Conservation (phyloP, 345 rosid species). For the Linum usitatissimum region DNA sequence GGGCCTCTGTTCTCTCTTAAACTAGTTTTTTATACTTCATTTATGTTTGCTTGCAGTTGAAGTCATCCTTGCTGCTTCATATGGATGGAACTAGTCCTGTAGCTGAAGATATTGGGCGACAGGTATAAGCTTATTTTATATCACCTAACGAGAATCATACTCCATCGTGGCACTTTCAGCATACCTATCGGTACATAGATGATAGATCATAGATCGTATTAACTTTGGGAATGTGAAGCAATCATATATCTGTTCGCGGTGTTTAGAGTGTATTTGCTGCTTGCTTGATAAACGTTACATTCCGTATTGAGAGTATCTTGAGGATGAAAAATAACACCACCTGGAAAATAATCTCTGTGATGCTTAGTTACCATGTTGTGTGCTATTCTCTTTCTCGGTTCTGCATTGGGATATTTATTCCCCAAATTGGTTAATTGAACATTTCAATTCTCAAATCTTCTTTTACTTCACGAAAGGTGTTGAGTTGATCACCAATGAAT, state of each 20-base stretch:
- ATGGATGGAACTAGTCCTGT: slow-evolving; percentile 90
- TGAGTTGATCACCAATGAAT: neutral
- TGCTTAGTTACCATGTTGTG: too few relatives aligned
- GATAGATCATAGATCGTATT: neutral
- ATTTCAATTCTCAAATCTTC: too few relatives aligned
- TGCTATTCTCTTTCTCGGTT: too few relatives aligned
- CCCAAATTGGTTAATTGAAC: too few relatives aligned
- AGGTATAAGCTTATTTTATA: slow-evolving; percentile 36
- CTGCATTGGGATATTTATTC: too few relatives aligned
- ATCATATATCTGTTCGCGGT: too few relatives aligned
- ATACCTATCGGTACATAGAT: neutral
- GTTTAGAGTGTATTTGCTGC: too few relatives aligned
- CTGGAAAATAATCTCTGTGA: too few relatives aligned
- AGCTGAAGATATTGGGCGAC: slow-evolving; percentile 97
- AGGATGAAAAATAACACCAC: too few relatives aligned
- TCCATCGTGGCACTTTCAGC: neutral
- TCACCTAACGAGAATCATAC: neutral
- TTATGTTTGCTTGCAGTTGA: slow-evolving; percentile 44
- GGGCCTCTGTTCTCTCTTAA: neutral
- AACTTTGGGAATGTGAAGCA: neutral
- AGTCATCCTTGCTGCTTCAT: slow-evolving; percentile 87
- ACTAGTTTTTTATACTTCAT: neutral
- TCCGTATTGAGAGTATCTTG: too few relatives aligned
- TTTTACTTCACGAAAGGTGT: too few relatives aligned
- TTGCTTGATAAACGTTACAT: too few relatives aligned